phyloP scores from a whole-genome alignment of 257 asterid species.

The Petrea volubilis region DNA sequence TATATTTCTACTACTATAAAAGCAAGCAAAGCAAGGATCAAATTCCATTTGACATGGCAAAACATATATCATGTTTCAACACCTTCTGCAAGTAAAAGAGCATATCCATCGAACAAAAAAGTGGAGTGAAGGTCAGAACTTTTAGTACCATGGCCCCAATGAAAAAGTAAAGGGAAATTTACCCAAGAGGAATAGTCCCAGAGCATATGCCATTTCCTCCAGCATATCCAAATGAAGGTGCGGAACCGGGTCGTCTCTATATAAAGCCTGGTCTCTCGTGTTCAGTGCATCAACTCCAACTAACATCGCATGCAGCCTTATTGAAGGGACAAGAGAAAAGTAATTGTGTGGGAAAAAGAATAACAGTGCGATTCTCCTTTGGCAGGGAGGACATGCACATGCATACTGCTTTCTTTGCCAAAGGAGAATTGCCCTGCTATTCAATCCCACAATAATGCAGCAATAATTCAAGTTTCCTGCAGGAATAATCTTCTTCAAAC shows the following conservation, averaged over 20 bases:
- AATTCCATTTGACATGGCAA: slow-evolving; percentile 28
- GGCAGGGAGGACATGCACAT: slow-evolving; percentile 51
- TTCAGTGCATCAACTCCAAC: slow-evolving; percentile 15
- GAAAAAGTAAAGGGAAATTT: slow-evolving; percentile 33
- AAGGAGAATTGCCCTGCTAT: slow-evolving; percentile 89
- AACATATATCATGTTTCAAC: slow-evolving; percentile 16
- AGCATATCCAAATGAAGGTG: slow-evolving; percentile 57
- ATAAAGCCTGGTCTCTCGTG: slow-evolving; percentile 19
- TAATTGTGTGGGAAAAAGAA: slow-evolving; percentile 39
- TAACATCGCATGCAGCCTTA: slow-evolving; percentile 6
- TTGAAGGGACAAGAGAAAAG: slow-evolving; percentile 6
- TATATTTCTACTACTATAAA: slow-evolving; percentile 22
- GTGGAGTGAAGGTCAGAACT: slow-evolving; percentile 35
- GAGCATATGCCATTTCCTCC: slow-evolving; percentile 48
- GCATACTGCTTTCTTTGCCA: slow-evolving; percentile 57
- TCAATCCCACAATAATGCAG: slow-evolving; percentile 42
- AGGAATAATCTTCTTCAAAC: background rate
- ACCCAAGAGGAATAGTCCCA: slow-evolving; percentile 31
- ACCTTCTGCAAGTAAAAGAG: slow-evolving; percentile 28
- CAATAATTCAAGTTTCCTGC: background rate
- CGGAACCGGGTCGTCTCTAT: slow-evolving; percentile 22
- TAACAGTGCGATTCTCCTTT: slow-evolving; percentile 52
- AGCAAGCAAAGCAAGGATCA: slow-evolving; percentile 37
- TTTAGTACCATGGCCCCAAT: slow-evolving; percentile 35
- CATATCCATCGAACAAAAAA: slow-evolving; percentile 46